A percentile compares a stretch with the other conserved stretches of the same genome.
Evolutionary conservation across 208 protist species (phyloP).

Genomic region (Trypanosoma cruzi): DNA sequence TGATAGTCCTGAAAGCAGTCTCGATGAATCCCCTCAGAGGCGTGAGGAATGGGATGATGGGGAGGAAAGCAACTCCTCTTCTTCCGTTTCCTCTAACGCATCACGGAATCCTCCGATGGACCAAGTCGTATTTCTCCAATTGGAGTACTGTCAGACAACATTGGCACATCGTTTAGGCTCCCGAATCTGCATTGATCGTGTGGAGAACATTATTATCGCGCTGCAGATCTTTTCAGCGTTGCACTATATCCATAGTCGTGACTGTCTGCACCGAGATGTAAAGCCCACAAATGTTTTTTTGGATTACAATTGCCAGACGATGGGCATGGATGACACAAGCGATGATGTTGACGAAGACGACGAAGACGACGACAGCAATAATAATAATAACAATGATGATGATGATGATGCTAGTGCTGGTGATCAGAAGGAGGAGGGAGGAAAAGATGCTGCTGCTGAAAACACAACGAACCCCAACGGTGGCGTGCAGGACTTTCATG

Average conservation of each 20-base stretch:
- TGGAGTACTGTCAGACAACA: constrained; percentile 87
- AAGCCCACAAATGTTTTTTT: constrained; percentile 90
- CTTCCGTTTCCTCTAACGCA: not conserved
- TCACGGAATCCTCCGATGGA: constrained; percentile 37
- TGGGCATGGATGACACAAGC: constrained; percentile 9
- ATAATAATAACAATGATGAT: too few species aligned
- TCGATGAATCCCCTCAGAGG: not conserved
- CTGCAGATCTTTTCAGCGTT: constrained; percentile 65
- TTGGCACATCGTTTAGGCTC: constrained; percentile 59
- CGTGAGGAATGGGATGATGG: constrained; percentile 10
- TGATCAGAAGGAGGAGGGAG: constrained; percentile 1
- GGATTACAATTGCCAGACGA: constrained; percentile 68
- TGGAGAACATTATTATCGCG: constrained; percentile 80
- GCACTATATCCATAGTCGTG: constrained; percentile 65
- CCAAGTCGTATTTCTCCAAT: constrained; percentile 82
- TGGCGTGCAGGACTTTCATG: not conserved
- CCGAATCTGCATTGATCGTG: constrained; percentile 50
- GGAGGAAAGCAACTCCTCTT: constrained; percentile 11
- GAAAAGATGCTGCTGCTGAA: constrained; percentile 1
- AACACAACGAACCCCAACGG: not conserved
- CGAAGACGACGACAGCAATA: too few species aligned
- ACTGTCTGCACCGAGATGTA: constrained; percentile 82
- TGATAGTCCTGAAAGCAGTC: constrained; percentile 18
- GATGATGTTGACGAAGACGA: constrained; percentile 28
- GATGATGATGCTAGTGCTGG: constrained; percentile 6